Evolutionary conservation across 139 green algal genomes (phyloP).

Genomic region (Chlamydomonas sphaeroides): DNA sequence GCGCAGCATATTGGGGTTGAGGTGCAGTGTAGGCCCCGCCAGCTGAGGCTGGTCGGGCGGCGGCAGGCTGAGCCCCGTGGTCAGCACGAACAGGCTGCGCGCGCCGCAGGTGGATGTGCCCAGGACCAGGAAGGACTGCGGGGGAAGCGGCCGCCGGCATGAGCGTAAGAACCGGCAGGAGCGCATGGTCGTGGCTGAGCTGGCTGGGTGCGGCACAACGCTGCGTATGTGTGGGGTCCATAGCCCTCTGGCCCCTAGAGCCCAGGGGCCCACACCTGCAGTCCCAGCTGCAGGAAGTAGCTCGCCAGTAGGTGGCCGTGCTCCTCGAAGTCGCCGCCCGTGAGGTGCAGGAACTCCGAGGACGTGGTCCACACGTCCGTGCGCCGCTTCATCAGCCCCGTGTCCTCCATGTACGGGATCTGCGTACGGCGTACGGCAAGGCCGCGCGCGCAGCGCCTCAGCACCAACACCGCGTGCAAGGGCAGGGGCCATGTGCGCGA

Average conservation of each 20-base stretch:
- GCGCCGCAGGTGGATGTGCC: constrained; percentile 54
- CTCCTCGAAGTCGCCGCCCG: constrained; percentile 62
- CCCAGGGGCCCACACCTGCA: constrained; percentile 65
- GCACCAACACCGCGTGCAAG: too few relatives aligned
- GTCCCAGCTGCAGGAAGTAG: constrained; percentile 66
- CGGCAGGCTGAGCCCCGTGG: constrained; percentile 45
- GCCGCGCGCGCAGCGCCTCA: too few relatives aligned
- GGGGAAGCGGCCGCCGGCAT: too few relatives aligned
- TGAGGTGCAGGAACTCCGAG: constrained; percentile 54
- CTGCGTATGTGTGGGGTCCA: too few relatives aligned
- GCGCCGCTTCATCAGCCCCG: constrained; percentile 43
- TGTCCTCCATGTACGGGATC: constrained; percentile 62
- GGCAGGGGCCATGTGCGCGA: too few relatives aligned
- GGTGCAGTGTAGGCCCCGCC: constrained; percentile 2
- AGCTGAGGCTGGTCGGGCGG: constrained; percentile 6
- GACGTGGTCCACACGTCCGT: constrained; percentile 60
- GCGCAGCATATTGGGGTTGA: constrained; percentile 54
- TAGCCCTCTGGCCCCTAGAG: too few relatives aligned
- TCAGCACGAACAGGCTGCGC: constrained; percentile 61
- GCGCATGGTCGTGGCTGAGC: neutral
- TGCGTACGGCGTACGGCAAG: neutral
- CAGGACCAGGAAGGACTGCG: constrained; percentile 66
- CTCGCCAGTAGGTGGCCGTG: constrained; percentile 70
- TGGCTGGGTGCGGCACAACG: too few relatives aligned
- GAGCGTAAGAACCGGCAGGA: too few relatives aligned